Evolutionary conservation across 1,284 basidiomycete species (phyloP), one percentile per base, ranked within the genome.

Genomic region (Erythrobasidium hasegawianum): DNA sequence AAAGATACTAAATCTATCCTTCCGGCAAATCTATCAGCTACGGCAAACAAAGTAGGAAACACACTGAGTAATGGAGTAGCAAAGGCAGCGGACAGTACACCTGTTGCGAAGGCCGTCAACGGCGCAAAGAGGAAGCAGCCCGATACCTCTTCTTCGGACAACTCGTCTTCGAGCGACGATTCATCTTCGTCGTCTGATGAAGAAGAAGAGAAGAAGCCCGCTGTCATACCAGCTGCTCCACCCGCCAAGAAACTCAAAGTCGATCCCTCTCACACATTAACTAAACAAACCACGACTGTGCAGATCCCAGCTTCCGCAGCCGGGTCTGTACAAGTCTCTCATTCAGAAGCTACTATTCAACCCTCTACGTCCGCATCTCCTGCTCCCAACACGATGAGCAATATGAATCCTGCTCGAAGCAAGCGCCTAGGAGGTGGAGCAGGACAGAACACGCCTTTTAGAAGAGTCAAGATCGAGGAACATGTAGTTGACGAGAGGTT

Each of bases 381-480:
- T 11, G 41, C 64, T 22, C 53, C 67, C 18, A 53, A 56, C 41
- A 64, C 54, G 53, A 52, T 22, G 61, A 64, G 24, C 53, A 54
- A 13, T 41, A 50, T 24, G 62, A 55, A 40, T 43, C 47, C 27
- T 39, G 33, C 39, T 20, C 10, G 14, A 43, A 20, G 24, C 16
- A 53, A 43, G 40, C 27, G 53, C 20, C 14, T 18, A 64, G 71
- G 70, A 14, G 70, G 72, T 67, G n/a, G n/a, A n/a, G 69, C 71
- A 64, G 59, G 71, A 8, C 77, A 77, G 53, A 77, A 78, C 26
- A 72, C 75, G 64, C 86, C 88, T 27, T 97, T 97, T 81, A 86
- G 87, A 76, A 83, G 95, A 38, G 85, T 97, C 68, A 88, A 94
- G 76, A 78, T 81, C 1, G 84, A 87, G 22, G 81, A 85, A 60